Evolutionary conservation across 345 rosid genomes (phyloP), one percentile per base, ranked within the genome.

Genomic region (Melastoma malabathricum): DNA sequence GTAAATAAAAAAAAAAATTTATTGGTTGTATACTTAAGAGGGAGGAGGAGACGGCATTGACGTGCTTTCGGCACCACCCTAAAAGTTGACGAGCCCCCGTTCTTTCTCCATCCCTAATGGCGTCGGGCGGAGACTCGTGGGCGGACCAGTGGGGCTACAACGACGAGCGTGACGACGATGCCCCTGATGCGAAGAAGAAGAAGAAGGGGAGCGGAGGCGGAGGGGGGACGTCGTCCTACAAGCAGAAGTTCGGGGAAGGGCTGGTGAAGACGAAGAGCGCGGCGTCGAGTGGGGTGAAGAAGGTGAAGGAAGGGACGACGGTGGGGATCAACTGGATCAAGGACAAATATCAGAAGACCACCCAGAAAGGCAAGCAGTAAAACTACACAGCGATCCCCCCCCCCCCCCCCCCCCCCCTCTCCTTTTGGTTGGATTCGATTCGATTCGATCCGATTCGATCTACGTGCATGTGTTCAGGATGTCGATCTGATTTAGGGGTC

Each of bases 311-410:
- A 43, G 83, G 85, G 25, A 70, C 81, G 18, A 63, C 77, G 3
- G 43, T 67, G 13, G 83, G 90, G 9, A 14, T 82, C 22, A 76
- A 62, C 14, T 82, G 90, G 90, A 68, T 82, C 64, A 82, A 79
- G 64, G 68, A 69, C 49, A 82, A 82, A 70, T 79, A 68, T 46
- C 68, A 60, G 38, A 75, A 73, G 47, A 39, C 63, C 49, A 62
- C 54, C 22, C 64, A 59, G 50, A 62, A 54, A 44, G 15, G 54
- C 52, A 52, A 64, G 55, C 9, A 34, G 12, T 12, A 12, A 34
- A 12, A 34, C 2, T 34, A 22, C 25, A 22, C 25, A 22, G 25
- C n/a, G n/a, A n/a, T n/a, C n/a, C n/a, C n/a, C n/a, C n/a, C n/a
- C n/a, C n/a, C n/a, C n/a, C n/a, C n/a, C n/a, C n/a, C n/a, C n/a